Evolutionary conservation across 2,329 filamentous ascomycete species (phyloP).

Genomic region (Fusarium sp.): DNA sequence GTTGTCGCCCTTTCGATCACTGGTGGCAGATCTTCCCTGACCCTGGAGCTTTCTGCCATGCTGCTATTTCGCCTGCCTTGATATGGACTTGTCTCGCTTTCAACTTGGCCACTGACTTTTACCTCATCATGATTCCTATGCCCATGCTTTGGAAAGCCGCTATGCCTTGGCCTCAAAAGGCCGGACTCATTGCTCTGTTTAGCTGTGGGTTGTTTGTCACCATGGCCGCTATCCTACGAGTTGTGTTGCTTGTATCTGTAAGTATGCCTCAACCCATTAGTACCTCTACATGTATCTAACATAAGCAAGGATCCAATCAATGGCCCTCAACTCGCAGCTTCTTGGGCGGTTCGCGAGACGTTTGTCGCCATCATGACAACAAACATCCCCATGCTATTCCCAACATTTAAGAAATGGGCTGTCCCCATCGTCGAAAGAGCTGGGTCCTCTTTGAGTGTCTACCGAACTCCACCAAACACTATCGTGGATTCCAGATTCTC

Average conservation of each 20-base stretch:
- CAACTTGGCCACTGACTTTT: conserved; percentile 66
- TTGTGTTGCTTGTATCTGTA: conserved; percentile 43
- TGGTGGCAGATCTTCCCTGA: conserved; percentile 69
- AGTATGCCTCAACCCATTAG: not conserved
- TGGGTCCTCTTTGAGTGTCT: conserved; percentile 32
- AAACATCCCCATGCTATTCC: conserved; percentile 57
- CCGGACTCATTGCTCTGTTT: conserved; percentile 51
- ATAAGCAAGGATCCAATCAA: conserved; percentile 50
- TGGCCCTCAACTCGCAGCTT: conserved; percentile 52
- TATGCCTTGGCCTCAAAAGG: conserved; percentile 49
- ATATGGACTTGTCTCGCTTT: conserved; percentile 61
- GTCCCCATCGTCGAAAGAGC: conserved; percentile 38
- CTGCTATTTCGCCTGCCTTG: conserved; percentile 59
- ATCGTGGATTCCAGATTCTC: conserved; percentile 28
- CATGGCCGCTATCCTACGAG: conserved; percentile 50
- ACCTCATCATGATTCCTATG: conserved; percentile 66
- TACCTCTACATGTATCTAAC: not conserved
- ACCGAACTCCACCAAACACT: conserved; percentile 21
- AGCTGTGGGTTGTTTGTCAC: conserved; percentile 53
- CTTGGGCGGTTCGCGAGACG: conserved; percentile 55
- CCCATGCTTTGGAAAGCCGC: conserved; percentile 58
- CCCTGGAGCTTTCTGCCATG: conserved; percentile 60
- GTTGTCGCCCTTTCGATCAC: conserved; percentile 61
- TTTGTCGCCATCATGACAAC: conserved; percentile 56
- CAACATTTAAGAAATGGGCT: conserved; percentile 52